A percentile compares a stretch with the other conserved stretches of the same genome.
Conservation (phyloP, 2,329 filamentous ascomycete species). For the Fusarium neocosmosporiellum region DNA sequence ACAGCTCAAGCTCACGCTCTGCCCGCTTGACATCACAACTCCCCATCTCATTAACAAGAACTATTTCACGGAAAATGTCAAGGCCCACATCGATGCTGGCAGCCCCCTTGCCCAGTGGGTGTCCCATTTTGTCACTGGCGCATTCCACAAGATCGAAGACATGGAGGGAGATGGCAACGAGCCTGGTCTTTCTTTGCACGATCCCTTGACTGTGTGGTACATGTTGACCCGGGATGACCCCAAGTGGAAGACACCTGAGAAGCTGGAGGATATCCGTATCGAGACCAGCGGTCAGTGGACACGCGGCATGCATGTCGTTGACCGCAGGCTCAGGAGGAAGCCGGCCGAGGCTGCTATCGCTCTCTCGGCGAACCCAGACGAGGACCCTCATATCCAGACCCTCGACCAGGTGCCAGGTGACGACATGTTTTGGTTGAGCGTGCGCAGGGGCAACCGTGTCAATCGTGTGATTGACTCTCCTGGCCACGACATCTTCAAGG, state of each 20-base stretch:
- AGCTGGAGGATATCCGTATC: slow-evolving; percentile 84
- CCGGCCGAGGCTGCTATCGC: slow-evolving; percentile 56
- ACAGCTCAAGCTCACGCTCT: slow-evolving; percentile 74
- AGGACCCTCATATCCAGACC: slow-evolving; percentile 53
- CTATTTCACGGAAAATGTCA: slow-evolving; percentile 68
- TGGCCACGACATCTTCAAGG: slow-evolving; percentile 74
- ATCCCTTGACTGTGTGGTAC: slow-evolving; percentile 85
- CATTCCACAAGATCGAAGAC: slow-evolving; percentile 74
- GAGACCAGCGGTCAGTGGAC: slow-evolving; percentile 97
- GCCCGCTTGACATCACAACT: slow-evolving; percentile 82
- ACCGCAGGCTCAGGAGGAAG: slow-evolving; percentile 72
- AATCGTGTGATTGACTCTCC: slow-evolving; percentile 78
- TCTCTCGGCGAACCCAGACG: slow-evolving; percentile 55
- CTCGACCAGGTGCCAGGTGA: slow-evolving; percentile 74
- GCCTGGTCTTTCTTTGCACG: slow-evolving; percentile 76
- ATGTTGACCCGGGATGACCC: slow-evolving; percentile 71
- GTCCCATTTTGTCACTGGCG: slow-evolving; percentile 76
- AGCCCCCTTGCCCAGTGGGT: slow-evolving; percentile 82
- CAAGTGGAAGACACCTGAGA: slow-evolving; percentile 66
- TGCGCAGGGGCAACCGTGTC: slow-evolving; percentile 81
- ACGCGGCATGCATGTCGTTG: slow-evolving; percentile 87
- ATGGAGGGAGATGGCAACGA: slow-evolving; percentile 69
- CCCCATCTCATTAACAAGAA: slow-evolving; percentile 72
- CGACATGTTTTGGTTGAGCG: slow-evolving; percentile 78
- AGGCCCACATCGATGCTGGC: slow-evolving; percentile 66